Percentiles rank a stretch among this genome's conserved stretches.
Conservation (phyloP, 768 basidiomycete genomes). For the Exidia glandulosa region DNA sequence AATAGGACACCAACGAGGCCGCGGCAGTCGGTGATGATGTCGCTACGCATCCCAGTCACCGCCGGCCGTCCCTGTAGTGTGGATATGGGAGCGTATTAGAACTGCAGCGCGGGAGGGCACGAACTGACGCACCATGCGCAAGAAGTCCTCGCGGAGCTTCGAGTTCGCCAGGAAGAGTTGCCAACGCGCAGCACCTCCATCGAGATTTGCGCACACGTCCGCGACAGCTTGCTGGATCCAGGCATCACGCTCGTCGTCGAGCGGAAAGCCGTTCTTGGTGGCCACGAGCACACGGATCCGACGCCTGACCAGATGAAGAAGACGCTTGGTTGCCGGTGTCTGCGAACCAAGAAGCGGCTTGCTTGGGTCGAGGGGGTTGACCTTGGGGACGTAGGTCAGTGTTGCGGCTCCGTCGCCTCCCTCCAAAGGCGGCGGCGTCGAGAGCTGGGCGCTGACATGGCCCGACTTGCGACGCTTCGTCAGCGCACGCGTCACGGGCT, state of each 20-base stretch:
- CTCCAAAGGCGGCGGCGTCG: not conserved
- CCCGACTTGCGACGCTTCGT: too few species aligned
- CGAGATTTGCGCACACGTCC: not conserved
- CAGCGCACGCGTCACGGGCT: too few species aligned
- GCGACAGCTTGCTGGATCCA: not conserved
- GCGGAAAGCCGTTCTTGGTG: not conserved
- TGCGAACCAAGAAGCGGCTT: not conserved
- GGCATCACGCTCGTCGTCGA: not conserved
- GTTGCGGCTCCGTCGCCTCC: not conserved
- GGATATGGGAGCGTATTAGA: too few species aligned
- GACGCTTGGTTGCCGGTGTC: not conserved
- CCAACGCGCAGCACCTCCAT: not conserved
- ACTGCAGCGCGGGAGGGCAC: too few species aligned
- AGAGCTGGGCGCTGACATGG: not conserved
- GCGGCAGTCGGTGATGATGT: too few species aligned
- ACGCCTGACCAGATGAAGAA: not conserved
- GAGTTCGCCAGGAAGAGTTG: too few species aligned
- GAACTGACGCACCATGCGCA: too few species aligned
- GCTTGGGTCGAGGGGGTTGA: not conserved
- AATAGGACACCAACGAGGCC: too few species aligned
- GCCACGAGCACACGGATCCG: not conserved
- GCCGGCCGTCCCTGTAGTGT: too few species aligned
- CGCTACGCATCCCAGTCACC: too few species aligned
- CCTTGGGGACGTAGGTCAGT: not conserved
- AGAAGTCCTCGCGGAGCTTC: too few species aligned